phyloP scores from a whole-genome alignment of 495 filamentous ascomycete genomes.

The Penicillium herquei region DNA sequence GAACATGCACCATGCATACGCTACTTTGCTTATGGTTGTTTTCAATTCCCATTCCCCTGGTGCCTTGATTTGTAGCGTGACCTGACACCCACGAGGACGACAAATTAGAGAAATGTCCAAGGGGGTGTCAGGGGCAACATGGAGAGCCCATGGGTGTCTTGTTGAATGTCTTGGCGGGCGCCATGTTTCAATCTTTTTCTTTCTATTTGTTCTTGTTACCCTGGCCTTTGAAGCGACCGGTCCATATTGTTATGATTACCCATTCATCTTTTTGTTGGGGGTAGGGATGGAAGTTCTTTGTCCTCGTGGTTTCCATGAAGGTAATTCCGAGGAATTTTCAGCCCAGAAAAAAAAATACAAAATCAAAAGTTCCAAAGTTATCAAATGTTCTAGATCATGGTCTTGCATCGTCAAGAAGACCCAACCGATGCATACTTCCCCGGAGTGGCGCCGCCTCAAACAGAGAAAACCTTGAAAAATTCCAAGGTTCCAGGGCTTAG shows the following conservation, averaged over 20 bases:
- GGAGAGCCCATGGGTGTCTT: slow-evolving; percentile 2
- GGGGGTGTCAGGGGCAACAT: slow-evolving; percentile 13
- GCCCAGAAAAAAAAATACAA: slow-evolving; percentile 5
- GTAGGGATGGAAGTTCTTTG: slow-evolving; percentile 6
- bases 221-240: slow-evolving; percentile 26
- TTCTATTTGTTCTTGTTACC: neutral
- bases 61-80: slow-evolving; percentile 8
- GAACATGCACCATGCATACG: slow-evolving; percentile 9
- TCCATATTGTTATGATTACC: slow-evolving; percentile 30
- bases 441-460: slow-evolving; percentile 3
- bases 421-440: slow-evolving; percentile 9
- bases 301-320: neutral
- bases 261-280: slow-evolving; percentile 9
- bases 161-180: slow-evolving; percentile 22
- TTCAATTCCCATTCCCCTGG: slow-evolving; percentile 6
- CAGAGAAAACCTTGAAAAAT: no score
- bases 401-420: slow-evolving; percentile 11
- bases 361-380: slow-evolving; percentile 2
- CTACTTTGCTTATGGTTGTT: slow-evolving; percentile 23
- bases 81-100: slow-evolving; percentile 10
- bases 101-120: slow-evolving; percentile 16
- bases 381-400: slow-evolving; percentile 32
- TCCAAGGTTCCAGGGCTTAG: neutral
- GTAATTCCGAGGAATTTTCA: neutral
- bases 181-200: slow-evolving; percentile 20